Percentiles rank a stretch among this genome's conserved stretches.
Conservation (phyloP, 2,329 filamentous ascomycete species). For the Ceratocystis destructans region DNA sequence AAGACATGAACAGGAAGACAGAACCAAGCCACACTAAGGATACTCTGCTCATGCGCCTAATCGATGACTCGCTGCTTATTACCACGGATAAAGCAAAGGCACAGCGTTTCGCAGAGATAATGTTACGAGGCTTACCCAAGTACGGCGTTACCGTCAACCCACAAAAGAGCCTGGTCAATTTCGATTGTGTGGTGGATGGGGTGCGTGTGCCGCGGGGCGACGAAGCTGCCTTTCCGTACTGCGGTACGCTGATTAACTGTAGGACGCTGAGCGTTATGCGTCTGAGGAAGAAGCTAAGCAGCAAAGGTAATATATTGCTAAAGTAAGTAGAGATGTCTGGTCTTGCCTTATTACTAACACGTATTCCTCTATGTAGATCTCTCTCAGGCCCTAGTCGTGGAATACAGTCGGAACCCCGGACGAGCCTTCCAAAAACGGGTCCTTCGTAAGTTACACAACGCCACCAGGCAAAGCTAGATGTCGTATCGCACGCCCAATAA, state of each 20-base stretch:
- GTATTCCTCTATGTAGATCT: slow-evolving; percentile 26
- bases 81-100: slow-evolving; percentile 57
- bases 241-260: slow-evolving; percentile 65
- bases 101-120: slow-evolving; percentile 56
- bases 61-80: slow-evolving; percentile 82
- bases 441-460: slow-evolving; percentile 37
- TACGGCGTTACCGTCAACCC: slow-evolving; percentile 71
- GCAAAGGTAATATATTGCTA: slow-evolving; percentile 33
- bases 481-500: too few relatives aligned
- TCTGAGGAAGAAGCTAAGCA: slow-evolving; percentile 42
- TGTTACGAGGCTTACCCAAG: slow-evolving; percentile 63
- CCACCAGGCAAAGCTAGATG: too few relatives aligned
- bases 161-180: slow-evolving; percentile 74
- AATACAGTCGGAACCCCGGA: slow-evolving; percentile 57
- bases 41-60: slow-evolving; percentile 9
- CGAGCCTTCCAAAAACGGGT: slow-evolving; percentile 69
- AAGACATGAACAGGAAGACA: not conserved
- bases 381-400: slow-evolving; percentile 64
- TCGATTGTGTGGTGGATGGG: slow-evolving; percentile 48
- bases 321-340: not conserved
- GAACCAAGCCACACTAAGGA: not conserved
- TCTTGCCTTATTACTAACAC: not conserved
- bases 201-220: slow-evolving; percentile 36
- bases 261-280: slow-evolving; percentile 60
- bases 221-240: slow-evolving; percentile 60